Percentiles rank a stretch among this genome's conserved stretches.
Conservation (phyloP, 192 early-diverging fungal genomes). For the Phlyctochytrium arcticum region DNA sequence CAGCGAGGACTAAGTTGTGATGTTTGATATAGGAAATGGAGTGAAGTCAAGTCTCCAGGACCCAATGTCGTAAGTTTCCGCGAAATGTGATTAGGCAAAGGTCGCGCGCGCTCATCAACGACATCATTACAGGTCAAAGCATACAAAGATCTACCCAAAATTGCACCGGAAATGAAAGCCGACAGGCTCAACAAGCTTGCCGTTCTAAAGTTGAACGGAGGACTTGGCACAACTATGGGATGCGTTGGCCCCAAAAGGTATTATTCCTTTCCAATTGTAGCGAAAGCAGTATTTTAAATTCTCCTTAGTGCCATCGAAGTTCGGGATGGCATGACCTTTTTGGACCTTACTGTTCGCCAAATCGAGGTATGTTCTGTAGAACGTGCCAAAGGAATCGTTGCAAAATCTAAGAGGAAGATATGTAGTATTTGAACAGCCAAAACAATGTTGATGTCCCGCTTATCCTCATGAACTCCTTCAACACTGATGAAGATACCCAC, state of each 20-base stretch:
- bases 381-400: background rate
- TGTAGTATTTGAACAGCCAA: conserved; percentile 81
- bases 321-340: conserved; percentile 95
- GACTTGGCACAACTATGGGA: conserved; percentile 98
- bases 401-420: background rate
- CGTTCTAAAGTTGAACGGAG: conserved; percentile 97
- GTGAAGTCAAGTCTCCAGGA: conserved; percentile 87
- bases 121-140: conserved; percentile 53
- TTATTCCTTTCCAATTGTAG: conserved; percentile 4
- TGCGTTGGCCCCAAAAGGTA: conserved; percentile 92
- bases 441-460: conserved; percentile 90
- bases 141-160: conserved; percentile 67
- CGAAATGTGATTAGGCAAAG: background rate
- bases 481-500: conserved; percentile 96
- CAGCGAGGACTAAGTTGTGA: background rate
- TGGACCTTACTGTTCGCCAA: conserved; percentile 97
- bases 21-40: conserved; percentile 73
- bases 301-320: conserved; percentile 96
- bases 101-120: background rate
- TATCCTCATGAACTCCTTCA: conserved; percentile 99
- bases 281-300: background rate
- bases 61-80: conserved; percentile 59
- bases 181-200: conserved; percentile 83
- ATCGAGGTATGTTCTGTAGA: conserved; percentile 68
- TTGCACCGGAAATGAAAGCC: conserved; percentile 13